Base-by-base conservation (phyloP, 2,329 filamentous ascomycete genomes). In the Sporothrix brasiliensis region DNA sequence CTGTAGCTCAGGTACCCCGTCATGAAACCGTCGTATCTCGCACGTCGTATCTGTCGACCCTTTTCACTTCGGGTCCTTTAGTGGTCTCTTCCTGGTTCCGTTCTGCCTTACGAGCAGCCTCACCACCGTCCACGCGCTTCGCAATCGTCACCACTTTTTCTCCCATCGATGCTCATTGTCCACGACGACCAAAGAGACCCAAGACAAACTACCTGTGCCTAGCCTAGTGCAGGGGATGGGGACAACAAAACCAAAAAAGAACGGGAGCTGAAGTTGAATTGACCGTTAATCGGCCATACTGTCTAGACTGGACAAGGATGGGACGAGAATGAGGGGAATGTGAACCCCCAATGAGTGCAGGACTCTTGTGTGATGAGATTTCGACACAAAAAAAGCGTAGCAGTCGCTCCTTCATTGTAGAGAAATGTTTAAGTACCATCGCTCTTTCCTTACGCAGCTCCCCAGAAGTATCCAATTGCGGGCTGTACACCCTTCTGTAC, bases 71-170 rank as follows among this genome's bases (percentile, higher is more conserved):
- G 16, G 49, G 47, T 16, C 34, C 30, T 27, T 10, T 39, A 19
- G 27, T 11, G 11, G 9, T 58, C 2, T 30, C 54, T 11, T 39
- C 9, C 30, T 34, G 4, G 13, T 34, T n/a, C 39, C 41, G 21
- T 19, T 63, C 39, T 63, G 58, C 58, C 39, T 47, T 47, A 47
- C 58, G 58, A 47, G 39, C 39, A 47, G 39, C 58, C 58, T 47
- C 39, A 47, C 39, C 58, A 44, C 7, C 11, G 7, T 2, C 2
- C 10, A 13, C 41, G 4, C 14, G 11, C 11, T 44, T 44, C 14
- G 4, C 41, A 44, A 3, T 11, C 44, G 10, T 44, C 39, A 24
- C 30, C 19, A 30, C 19, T 44, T 61, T 41, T 16, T 39, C 39
- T 9, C 56, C 24, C n/a, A 34, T 39, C 10, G 11, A 44, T 61